Base-by-base conservation (phyloP, 805 yeast species). In the Diddensiella santjacobensis region DNA sequence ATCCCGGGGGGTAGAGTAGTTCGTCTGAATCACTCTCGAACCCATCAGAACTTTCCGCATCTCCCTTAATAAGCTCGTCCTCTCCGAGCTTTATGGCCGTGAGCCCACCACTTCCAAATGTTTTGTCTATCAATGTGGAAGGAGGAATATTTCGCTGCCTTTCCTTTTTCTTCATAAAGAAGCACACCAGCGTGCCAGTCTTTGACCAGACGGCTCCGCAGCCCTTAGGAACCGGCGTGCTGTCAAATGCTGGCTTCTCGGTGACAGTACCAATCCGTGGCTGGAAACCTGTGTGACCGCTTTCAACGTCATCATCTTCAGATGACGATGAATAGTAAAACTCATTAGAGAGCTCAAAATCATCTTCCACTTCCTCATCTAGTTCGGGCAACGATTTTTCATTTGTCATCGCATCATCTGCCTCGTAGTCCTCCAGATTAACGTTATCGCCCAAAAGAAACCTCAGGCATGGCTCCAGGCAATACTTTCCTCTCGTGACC, bases 201-300 rank as follows among this genome's bases (percentile, higher is more conserved):
- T 80, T 75, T 0, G 95, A 74, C 96, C 96, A 90, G 1, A 79
- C 71, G 0, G 96, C 96, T 6, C 96, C 96, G 69, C 96, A 90
- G 6, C 89, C 93, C 60, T 87, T 89, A 0, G 97, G 96, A 11
- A 90, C 75, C 0, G 97, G 97, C 0, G 96, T 87, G 36, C 87
- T 82, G 60, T 87, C 95, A 58, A 81, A 77, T 3, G 72, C 58
- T 1, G 71, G 68, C 24, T 59, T 60, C 18, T 58, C 55, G 6
- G 58, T n/a, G n/a, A n/a, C n/a, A n/a, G n/a, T 47, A 11, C 31
- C 35, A n/a, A 57, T 42, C 23, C n/a, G 15, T 35, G 42, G 29
- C 26, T 39, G 29, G 8, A 39, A n/a, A 26, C 15, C 18, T 17
- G 24, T 22, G 23, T 56, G 62, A 8, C 55, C 56, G 15, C 53